Evolutionary conservation across 768 basidiomycete genomes (phyloP).

Genomic region (Leccinum variicolor): DNA sequence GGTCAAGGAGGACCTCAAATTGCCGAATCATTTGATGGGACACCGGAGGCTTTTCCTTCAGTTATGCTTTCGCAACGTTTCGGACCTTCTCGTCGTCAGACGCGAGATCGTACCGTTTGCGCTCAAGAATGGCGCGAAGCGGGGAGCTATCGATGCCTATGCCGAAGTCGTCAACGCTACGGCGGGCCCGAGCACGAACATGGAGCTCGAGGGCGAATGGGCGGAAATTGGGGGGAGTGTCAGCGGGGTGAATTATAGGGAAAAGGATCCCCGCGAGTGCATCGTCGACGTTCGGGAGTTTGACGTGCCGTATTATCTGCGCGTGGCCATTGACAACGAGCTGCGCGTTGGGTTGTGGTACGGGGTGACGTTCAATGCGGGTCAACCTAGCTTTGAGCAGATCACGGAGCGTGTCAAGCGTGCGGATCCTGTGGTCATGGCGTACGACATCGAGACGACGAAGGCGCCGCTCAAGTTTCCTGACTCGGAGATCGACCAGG

Average conservation of each 20-base stretch:
- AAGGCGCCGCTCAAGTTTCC: slow-evolving; percentile 99
- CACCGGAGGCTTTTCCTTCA: slow-evolving; percentile 86
- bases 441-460: slow-evolving; percentile 97
- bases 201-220: slow-evolving; percentile 68
- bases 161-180: slow-evolving; percentile 91
- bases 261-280: slow-evolving; percentile 84
- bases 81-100: slow-evolving; percentile 83
- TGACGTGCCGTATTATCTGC: slow-evolving; percentile 95
- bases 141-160: slow-evolving; percentile 94
- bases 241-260: slow-evolving; percentile 41
- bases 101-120: slow-evolving; percentile 90
- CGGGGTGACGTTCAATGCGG: slow-evolving; percentile 75
- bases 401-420: slow-evolving; percentile 90
- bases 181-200: slow-evolving; percentile 59
- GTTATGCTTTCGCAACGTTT: slow-evolving; percentile 89
- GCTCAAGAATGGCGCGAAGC: slow-evolving; percentile 84
- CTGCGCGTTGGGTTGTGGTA: slow-evolving; percentile 99
- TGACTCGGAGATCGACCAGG: slow-evolving; percentile 92
- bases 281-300: slow-evolving; percentile 95
- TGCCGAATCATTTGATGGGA: slow-evolving; percentile 97
- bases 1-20: slow-evolving; percentile 89
- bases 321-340: slow-evolving; percentile 99
- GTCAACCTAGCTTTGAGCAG: slow-evolving; percentile 67
- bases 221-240: slow-evolving; percentile 42
- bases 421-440: slow-evolving; percentile 99